Percentiles rank a stretch among this genome's conserved stretches.
phyloP scores from a whole-genome alignment of 768 basidiomycete species.

The Amyloporia xantha region DNA sequence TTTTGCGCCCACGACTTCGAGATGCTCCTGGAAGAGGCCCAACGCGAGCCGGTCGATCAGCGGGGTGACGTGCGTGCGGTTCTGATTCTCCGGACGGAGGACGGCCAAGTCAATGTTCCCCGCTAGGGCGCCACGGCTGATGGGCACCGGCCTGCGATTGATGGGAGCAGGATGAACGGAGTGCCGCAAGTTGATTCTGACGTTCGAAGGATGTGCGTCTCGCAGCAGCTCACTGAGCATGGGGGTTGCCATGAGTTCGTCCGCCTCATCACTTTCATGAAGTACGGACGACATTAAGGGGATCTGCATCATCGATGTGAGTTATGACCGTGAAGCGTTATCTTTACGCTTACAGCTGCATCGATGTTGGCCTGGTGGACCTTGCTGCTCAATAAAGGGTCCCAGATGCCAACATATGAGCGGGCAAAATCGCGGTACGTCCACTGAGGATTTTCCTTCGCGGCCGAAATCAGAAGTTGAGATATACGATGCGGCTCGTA shows the following conservation, averaged over 20 bases:
- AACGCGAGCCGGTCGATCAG: conserved; percentile 45
- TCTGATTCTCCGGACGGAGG: conserved; percentile 47
- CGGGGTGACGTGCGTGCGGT: conserved; percentile 56
- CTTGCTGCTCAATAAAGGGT: not conserved
- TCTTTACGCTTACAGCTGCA: not conserved
- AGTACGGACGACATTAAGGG: not conserved
- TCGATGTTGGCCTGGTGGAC: not conserved
- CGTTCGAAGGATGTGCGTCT: too few species aligned
- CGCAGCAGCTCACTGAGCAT: not conserved
- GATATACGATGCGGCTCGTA: conserved; percentile 44
- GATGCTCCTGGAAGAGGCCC: conserved; percentile 46
- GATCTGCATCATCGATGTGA: too few species aligned
- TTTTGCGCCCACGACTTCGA: conserved; percentile 45
- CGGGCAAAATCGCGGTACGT: conserved; percentile 30
- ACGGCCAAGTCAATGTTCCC: conserved; percentile 51
- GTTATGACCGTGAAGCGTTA: too few species aligned
- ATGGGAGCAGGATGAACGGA: too few species aligned
- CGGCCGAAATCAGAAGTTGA: conserved; percentile 38
- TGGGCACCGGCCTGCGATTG: not conserved
- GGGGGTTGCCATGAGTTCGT: not conserved
- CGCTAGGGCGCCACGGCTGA: not conserved
- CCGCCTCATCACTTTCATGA: not conserved
- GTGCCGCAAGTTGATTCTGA: too few species aligned
- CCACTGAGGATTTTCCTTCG: conserved; percentile 24
- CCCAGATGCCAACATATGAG: not conserved